Percentiles rank a stretch among this genome's conserved stretches.
These are phyloP conservation scores for Trichosanthes cucumerina DNA, from an alignment of 306 rosid species.

Conservation along the genomic window DNA sequence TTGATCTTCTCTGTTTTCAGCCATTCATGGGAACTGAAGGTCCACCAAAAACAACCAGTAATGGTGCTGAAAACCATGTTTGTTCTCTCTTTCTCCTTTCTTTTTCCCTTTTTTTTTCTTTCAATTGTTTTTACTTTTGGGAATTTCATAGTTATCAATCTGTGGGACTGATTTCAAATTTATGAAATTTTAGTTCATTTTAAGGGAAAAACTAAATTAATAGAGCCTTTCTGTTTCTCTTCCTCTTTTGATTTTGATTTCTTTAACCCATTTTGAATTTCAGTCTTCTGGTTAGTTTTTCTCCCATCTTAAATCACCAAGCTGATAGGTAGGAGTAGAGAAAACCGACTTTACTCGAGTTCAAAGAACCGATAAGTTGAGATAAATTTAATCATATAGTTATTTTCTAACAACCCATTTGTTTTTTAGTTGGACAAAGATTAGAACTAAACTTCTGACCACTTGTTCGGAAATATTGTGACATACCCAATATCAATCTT, in stretches of 20 bases:
- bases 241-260: neutral
- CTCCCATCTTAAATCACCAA: too few relatives aligned
- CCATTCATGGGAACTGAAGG: conserved; percentile 35
- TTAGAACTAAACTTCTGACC: too few relatives aligned
- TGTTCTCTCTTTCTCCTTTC: conserved; percentile 10
- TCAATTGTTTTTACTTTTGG: neutral
- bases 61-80: conserved; percentile 3
- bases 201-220: neutral
- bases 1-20: neutral
- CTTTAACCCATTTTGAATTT: neutral
- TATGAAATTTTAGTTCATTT: neutral
- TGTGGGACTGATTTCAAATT: neutral
- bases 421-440: too few relatives aligned
- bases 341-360: too few relatives aligned
- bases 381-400: too few relatives aligned
- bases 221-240: neutral
- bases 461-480: too few relatives aligned
- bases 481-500: too few relatives aligned
- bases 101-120: neutral
- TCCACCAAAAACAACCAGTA: neutral
- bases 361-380: too few relatives aligned
- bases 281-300: too few relatives aligned
- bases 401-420: too few relatives aligned
- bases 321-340: too few relatives aligned
- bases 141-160: neutral